phyloP scores from a whole-genome alignment of 495 filamentous ascomycete genomes.

The Aspergillus conjunctus region DNA sequence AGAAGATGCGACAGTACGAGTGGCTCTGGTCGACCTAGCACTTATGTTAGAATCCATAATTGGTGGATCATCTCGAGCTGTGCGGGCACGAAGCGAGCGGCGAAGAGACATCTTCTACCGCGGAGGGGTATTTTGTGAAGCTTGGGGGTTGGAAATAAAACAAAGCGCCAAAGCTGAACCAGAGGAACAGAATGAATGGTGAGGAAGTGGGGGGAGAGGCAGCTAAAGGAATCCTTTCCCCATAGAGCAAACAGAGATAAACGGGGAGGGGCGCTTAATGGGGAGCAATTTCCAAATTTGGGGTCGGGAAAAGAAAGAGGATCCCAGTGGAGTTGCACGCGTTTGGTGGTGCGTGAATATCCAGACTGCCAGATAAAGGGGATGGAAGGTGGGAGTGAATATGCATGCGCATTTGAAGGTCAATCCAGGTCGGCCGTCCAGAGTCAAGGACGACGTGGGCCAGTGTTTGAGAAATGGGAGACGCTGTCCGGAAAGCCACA shows the following conservation, averaged over 20 bases:
- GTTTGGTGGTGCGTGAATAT: constrained; percentile 5
- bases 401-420: constrained; percentile 5
- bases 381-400: constrained; percentile 8
- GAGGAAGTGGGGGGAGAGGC: constrained; percentile 5
- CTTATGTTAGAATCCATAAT: constrained; percentile 43
- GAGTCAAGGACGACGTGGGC: constrained; percentile 25
- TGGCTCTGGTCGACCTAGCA: constrained; percentile 40
- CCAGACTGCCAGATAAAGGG: not conserved
- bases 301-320: constrained; percentile 7
- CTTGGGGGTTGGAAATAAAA: not conserved
- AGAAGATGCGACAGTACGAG: constrained; percentile 37
- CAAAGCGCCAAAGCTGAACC: not conserved
- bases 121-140: constrained; percentile 7
- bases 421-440: constrained; percentile 13
- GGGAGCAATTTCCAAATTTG: constrained; percentile 11
- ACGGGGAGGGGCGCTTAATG: not conserved
- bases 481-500: constrained; percentile 45
- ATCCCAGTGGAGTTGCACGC: constrained; percentile 1
- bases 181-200: not conserved
- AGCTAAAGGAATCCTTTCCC: constrained; percentile 10
- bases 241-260: constrained; percentile 20
- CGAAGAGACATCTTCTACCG: constrained; percentile 47
- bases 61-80: constrained; percentile 39
- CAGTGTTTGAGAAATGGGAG: constrained; percentile 21
- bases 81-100: constrained; percentile 53